Conservation (phyloP, 768 basidiomycete species). For the Russula dissimulans region DNA sequence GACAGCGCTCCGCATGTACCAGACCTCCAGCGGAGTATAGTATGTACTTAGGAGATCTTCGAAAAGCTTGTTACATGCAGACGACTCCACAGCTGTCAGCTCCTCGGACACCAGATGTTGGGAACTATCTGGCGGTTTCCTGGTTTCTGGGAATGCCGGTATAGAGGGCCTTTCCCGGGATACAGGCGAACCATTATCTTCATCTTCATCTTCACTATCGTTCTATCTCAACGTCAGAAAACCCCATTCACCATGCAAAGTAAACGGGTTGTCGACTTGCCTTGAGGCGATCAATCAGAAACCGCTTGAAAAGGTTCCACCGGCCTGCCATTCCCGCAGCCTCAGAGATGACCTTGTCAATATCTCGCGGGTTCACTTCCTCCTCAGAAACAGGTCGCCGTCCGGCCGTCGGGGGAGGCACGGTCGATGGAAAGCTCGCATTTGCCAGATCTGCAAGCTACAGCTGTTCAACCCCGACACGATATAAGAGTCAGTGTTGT, state of each 20-base stretch:
- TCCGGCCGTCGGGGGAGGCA: conserved; percentile 6
- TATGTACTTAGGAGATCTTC: conserved; percentile 59
- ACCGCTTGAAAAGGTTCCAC: conserved; percentile 87
- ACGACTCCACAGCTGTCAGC: conserved; percentile 34
- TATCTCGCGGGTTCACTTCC: conserved; percentile 73
- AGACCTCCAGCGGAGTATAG: conserved; percentile 84
- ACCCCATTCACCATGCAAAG: background rate
- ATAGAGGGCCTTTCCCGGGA: background rate
- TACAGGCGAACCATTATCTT: background rate
- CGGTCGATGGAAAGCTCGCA: conserved; percentile 22
- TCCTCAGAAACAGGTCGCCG: conserved; percentile 37
- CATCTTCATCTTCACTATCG: conserved; percentile 2
- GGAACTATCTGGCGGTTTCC: background rate
- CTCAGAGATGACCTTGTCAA: conserved; percentile 86
- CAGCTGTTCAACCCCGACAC: conserved; percentile 5
- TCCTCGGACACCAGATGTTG: conserved; percentile 8
- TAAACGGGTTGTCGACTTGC: conserved; percentile 30
- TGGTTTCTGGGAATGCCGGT: background rate
- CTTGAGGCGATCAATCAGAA: conserved; percentile 64
- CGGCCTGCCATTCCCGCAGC: conserved; percentile 82
- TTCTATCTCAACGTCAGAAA: background rate
- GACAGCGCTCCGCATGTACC: conserved; percentile 81
- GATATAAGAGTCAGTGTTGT: background rate
- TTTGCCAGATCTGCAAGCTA: conserved; percentile 31
- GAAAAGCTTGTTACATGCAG: conserved; percentile 49